Base-by-base conservation (phyloP, 225 moss, liverwort and hornwort species). In the Ulota crispa region DNA sequence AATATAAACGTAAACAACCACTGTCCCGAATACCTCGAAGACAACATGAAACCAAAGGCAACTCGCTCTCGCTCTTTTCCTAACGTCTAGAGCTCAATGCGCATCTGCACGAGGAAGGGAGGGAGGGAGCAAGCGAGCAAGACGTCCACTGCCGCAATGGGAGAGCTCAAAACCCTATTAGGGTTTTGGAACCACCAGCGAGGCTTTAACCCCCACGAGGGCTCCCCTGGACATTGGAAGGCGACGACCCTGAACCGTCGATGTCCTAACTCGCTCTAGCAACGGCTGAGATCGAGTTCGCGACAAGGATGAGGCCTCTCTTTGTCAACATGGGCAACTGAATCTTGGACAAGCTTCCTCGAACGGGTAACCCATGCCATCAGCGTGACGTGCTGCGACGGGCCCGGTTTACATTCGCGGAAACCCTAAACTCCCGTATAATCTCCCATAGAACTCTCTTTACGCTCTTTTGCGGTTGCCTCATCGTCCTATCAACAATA, bases 41-140 rank as follows among this genome's bases (percentile, higher is more conserved):
- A 82, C 68, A 82, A 82, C 82, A 82, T 82, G 82, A 82, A 82
- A 68, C 34, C 81, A 13, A 68, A 20, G 41, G 24, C 12, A 18
- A 36, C 30, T 68, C 3, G 18, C 34, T 20, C 30, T 68, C 3
- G 18, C 34, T 20, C 20, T 21, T 31, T 64, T 15, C 4, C 65
- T 8, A 19, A 10, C 9, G 11, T 15, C 26, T 15, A 27, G 68
- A 13, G 8, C 14, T 8, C 50, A 26, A 18, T 16, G 5, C 30
- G 24, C 7, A n/a, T 4, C 18, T 15, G 61, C 70, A 45, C n/a
- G 70, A 34, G 47, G 4, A 4, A 32, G 39, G 2, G 70, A 34
- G 47, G 4, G 32, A 32, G 39, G 2, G 31, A 71, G 24, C 70
- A 20, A 32, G 59, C 28, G 59, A 20, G 27, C 37, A 55, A 6